Percentiles rank a stretch among this genome's conserved stretches.
Conservation (phyloP, 1,139 yeast genomes). For the Magnusiomyces clavatus region DNA sequence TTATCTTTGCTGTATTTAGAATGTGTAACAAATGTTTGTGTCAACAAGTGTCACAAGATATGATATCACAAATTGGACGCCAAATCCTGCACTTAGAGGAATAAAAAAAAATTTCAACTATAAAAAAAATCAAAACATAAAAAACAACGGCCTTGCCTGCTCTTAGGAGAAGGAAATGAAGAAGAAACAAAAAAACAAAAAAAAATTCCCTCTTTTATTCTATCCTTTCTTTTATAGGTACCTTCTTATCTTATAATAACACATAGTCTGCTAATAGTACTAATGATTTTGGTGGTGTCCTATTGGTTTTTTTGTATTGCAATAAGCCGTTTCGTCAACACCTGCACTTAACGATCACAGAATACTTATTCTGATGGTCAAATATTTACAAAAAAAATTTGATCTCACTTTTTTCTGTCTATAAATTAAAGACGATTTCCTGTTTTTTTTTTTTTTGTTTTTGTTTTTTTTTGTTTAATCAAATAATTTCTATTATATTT, state of each 20-base stretch:
- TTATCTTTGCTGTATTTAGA: no score
- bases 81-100: no score
- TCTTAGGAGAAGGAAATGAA: neutral
- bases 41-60: no score
- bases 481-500: neutral
- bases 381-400: neutral
- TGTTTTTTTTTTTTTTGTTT: neutral
- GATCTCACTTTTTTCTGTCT: neutral
- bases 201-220: neutral
- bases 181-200: neutral
- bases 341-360: constrained; percentile 6
- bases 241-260: no score
- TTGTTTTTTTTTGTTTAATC: neutral
- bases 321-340: neutral
- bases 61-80: no score
- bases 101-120: no score
- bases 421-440: neutral
- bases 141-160: no score
- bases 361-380: neutral
- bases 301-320: no score
- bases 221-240: neutral
- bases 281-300: no score
- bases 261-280: no score
- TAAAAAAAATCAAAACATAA: no score
- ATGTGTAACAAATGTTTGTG: no score